Base-by-base conservation (phyloP, 2,329 filamentous ascomycete genomes). In the Ophiostoma triangulosporum region DNA sequence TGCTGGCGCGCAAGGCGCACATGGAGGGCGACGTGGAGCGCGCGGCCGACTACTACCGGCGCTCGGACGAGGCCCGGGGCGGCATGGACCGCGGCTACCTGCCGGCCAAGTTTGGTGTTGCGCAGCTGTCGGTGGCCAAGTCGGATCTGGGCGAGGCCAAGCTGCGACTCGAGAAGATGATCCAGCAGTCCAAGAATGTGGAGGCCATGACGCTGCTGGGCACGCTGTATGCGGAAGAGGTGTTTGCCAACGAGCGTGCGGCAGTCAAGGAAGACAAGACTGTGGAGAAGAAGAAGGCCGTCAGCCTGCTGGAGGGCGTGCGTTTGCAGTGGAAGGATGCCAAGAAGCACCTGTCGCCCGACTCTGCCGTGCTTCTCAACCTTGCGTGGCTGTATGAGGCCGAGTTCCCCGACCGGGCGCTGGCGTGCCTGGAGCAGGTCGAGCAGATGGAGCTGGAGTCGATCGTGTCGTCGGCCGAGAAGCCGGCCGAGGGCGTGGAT, bases 181-280 rank as follows among this genome's bases (percentile, higher is more conserved):
- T 95, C 31, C 88, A 95, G 64, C 83, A 89, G 59, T 83, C 85
- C 4, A 89, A 87, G 58, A 83, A 75, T 59, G 76, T 91, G 20
- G 94, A 98, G 63, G 89, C 89, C 2, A 94, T 95, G 84, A 88
- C 88, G 40, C 73, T 98, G 15, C 76, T 98, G 0, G 93, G 91
- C 7, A 93, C 90, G 4, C 70, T 98, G 9, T 93, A 95, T 63
- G 93, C 93, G 0, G 91, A 98, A 65, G 93, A 98, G 61, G 86
- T 95, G 1, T 97, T 97, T 64, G 75, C 81, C 8, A 83, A 79
- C 48, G 86, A 93, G 64, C 77, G 78, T 51, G 31, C 52, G 1
- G 81, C 83, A 38, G 76, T 76, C 51, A 90, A 85, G 64, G 93
- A 97, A 58, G 91, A 98, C 67, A 95, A 94, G 66, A 83, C 81